Conservation (phyloP, 768 basidiomycete genomes). For the Galerina marginata region DNA sequence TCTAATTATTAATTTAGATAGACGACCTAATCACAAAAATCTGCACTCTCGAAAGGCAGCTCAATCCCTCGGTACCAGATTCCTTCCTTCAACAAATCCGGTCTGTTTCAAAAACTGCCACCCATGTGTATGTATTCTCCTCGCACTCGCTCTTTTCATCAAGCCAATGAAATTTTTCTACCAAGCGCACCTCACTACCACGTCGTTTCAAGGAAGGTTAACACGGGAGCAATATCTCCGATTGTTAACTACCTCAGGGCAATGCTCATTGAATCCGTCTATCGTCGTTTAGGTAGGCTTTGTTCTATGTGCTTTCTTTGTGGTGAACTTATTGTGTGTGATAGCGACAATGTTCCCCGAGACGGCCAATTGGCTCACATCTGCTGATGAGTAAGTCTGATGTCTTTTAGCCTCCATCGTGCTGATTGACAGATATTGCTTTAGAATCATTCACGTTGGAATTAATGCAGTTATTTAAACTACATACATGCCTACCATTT, state of each 20-base stretch:
- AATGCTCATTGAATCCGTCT: conserved; percentile 65
- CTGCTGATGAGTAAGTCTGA: conserved; percentile 57
- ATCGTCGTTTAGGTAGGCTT: conserved; percentile 57
- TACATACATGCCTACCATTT: too few relatives aligned
- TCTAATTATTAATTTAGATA: conserved; percentile 30
- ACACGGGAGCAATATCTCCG: conserved; percentile 36
- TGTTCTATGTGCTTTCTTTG: background rate
- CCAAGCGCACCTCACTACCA: conserved; percentile 63
- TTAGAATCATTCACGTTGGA: conserved; percentile 62
- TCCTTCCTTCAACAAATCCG: conserved; percentile 46
- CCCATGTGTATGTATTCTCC: conserved; percentile 57
- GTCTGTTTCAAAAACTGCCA: conserved; percentile 43
- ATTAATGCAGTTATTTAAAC: conserved; percentile 55
- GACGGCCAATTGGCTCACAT: conserved; percentile 60
- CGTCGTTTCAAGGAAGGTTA: conserved; percentile 48
- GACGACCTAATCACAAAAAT: conserved; percentile 57
- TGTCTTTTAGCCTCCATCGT: background rate
- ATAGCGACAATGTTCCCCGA: conserved; percentile 67
- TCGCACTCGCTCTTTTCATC: background rate
- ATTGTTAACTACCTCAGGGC: conserved; percentile 49
- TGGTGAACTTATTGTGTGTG: background rate
- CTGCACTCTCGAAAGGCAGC: conserved; percentile 49
- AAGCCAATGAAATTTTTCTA: background rate
- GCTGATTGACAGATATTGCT: background rate
- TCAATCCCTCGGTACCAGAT: conserved; percentile 37